Conservation (phyloP, 805 yeast species). For the Suhomyces emberorum region DNA sequence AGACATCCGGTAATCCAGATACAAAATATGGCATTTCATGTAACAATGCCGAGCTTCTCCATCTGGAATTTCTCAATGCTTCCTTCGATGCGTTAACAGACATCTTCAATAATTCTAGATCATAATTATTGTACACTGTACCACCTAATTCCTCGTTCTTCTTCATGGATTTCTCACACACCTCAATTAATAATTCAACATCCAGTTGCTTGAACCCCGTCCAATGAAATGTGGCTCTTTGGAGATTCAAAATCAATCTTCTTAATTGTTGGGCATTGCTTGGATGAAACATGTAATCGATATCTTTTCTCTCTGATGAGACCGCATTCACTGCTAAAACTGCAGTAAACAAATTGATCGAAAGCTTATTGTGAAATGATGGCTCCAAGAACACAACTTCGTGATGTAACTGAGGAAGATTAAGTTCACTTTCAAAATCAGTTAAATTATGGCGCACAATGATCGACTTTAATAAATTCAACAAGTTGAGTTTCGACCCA, state of each 20-base stretch:
- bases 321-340: slow-evolving; percentile 72
- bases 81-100: slow-evolving; percentile 44
- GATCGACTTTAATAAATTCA: slow-evolving; percentile 42
- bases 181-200: slow-evolving; percentile 48
- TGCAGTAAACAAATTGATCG: slow-evolving; percentile 62
- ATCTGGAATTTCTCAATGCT: slow-evolving; percentile 51
- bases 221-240: slow-evolving; percentile 71
- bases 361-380: slow-evolving; percentile 56
- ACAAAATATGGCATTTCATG: slow-evolving; percentile 68
- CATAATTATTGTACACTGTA: slow-evolving; percentile 32
- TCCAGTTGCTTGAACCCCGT: slow-evolving; percentile 65
- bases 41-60: slow-evolving; percentile 55
- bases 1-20: slow-evolving; percentile 40
- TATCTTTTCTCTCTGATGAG: slow-evolving; percentile 63
- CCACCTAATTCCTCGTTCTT: slow-evolving; percentile 25
- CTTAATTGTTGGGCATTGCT: slow-evolving; percentile 52
- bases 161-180: slow-evolving; percentile 46
- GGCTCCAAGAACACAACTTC: slow-evolving; percentile 58
- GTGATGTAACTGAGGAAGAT: slow-evolving; percentile 57
- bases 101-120: slow-evolving; percentile 38
- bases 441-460: slow-evolving; percentile 55
- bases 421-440: slow-evolving; percentile 54
- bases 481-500: slow-evolving; percentile 42
- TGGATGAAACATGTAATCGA: slow-evolving; percentile 70
- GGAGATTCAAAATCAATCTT: slow-evolving; percentile 57